Base-by-base conservation (phyloP, 768 basidiomycete species). In the Russula brevipes region DNA sequence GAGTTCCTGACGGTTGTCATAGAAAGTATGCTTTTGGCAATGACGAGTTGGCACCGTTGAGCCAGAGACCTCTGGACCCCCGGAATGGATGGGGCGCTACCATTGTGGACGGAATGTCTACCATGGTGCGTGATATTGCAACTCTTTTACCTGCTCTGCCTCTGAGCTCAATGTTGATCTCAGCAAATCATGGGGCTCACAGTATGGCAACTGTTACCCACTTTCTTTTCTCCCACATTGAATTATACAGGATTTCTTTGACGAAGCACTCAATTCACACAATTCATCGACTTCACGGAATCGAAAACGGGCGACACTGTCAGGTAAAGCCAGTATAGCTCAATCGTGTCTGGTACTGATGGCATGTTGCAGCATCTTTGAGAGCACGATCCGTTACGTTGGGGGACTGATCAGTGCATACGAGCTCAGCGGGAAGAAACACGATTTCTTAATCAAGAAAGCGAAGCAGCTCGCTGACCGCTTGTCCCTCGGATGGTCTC, bases 301-400 rank as follows among this genome's bases (percentile, higher is more conserved):
- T 80, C 83, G 0, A 73, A 78, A 30, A 82, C 79, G 0, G 17
- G 68, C 2, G 76, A 77, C 46, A 78, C 78, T 1, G 80, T 82
- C 65, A 82, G 75, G 82, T 81, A 67, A 16, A 1, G 24, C 1
- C 4, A 24, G 24, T 49, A 17, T 7, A 38, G 9, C 10, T 41
- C 45, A 17, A 19, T 58, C 56, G 31, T 46, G 5, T 19, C 19
- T 41, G 7, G 3, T 11, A 11, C 8, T 16, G 9, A 50, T 30
- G 41, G n/a, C 35, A 19, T 58, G 36, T 30, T 51, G 8, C 60
- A 87, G 86, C 64, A 75, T 90, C 4, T 90, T 91, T 68, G 89
- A 91, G 73, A 87, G 86, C 1, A 88, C 85, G 0, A 91, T 91
- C 67, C 86, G 89, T 47, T 86, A 84, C 55, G 69, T 91, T 3